A percentile compares a stretch with the other conserved stretches of the same genome.
phyloP scores from a whole-genome alignment of 352 stramenopile genomes.

The Elongisporangium undulatum region DNA sequence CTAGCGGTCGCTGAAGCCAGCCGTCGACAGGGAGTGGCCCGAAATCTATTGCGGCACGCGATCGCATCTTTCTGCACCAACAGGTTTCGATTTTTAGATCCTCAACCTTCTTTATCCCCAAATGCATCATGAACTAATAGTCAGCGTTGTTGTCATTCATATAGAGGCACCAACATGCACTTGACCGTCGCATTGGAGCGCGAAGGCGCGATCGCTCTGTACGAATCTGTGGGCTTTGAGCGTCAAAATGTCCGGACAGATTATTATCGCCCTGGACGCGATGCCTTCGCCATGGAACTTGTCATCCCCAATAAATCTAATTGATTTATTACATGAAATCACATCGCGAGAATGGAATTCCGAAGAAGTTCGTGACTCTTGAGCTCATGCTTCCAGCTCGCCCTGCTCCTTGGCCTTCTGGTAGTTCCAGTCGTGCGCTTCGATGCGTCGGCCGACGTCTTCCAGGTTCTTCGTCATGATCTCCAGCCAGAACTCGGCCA shows the following conservation, averaged over 20 bases:
- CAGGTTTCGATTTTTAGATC: constrained; percentile 12
- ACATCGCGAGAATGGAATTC: too few species aligned
- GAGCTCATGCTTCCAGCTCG: constrained; percentile 8
- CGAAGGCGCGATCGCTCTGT: constrained; percentile 26
- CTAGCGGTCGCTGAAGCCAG: constrained; percentile 30
- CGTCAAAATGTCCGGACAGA: constrained; percentile 19
- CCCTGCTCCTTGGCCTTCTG: constrained; percentile 44
- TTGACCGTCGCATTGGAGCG: constrained; percentile 34
- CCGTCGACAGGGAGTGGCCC: constrained; percentile 25
- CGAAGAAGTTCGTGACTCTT: too few species aligned
- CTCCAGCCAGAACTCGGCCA: constrained; percentile 69
- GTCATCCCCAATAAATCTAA: neutral
- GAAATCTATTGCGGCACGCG: constrained; percentile 23
- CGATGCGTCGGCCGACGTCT: constrained; percentile 71
- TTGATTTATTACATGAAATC: neutral
- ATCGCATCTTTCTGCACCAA: constrained; percentile 22
- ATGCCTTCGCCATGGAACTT: constrained; percentile 37
- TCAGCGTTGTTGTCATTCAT: neutral
- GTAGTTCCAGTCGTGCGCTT: constrained; percentile 78
- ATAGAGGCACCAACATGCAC: constrained; percentile 14
- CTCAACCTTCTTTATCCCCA: neutral
- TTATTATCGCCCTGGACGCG: constrained; percentile 36
- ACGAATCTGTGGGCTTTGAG: constrained; percentile 31
- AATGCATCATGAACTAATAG: neutral
- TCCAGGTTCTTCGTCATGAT: constrained; percentile 58